Evolutionary conservation across 1,284 basidiomycete species (phyloP).

Genomic region (Thelephora terrestris): DNA sequence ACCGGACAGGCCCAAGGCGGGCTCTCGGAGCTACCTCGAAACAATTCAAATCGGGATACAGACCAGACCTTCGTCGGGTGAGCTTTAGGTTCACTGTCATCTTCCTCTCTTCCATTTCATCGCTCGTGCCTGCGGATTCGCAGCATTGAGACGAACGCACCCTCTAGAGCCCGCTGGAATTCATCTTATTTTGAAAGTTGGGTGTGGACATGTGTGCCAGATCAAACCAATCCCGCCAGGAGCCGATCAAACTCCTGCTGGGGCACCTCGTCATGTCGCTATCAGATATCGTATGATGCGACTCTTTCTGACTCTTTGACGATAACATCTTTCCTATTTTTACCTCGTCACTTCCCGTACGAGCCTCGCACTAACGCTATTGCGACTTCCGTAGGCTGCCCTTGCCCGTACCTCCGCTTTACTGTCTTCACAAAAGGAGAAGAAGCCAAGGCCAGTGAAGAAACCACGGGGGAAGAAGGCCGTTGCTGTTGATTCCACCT

Average conservation of each 20-base stretch:
- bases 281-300: constrained; percentile 60
- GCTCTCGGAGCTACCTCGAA: constrained; percentile 62
- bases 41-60: constrained; percentile 67
- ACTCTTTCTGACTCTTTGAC: constrained; percentile 56
- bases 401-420: constrained; percentile 78
- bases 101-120: constrained; percentile 10
- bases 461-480: constrained; percentile 73
- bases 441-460: constrained; percentile 60
- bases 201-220: constrained; percentile 83
- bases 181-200: constrained; percentile 57
- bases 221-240: constrained; percentile 35
- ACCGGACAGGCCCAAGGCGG: constrained; percentile 67
- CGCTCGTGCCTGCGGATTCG: constrained; percentile 3
- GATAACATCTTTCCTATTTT: constrained; percentile 36
- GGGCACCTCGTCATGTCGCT: constrained; percentile 57
- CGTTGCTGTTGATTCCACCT: constrained; percentile 5
- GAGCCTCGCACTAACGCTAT: not conserved
- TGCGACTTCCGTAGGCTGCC: constrained; percentile 46
- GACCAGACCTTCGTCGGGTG: constrained; percentile 75
- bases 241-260: constrained; percentile 53
- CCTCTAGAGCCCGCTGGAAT: constrained; percentile 54
- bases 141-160: constrained; percentile 15
- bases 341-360: constrained; percentile 5
- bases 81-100: constrained; percentile 27
- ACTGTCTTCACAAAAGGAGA: constrained; percentile 58